Evolutionary conservation across 2,329 filamentous ascomycete species (phyloP).

Genomic region (Beauveria pseudobassiana): DNA sequence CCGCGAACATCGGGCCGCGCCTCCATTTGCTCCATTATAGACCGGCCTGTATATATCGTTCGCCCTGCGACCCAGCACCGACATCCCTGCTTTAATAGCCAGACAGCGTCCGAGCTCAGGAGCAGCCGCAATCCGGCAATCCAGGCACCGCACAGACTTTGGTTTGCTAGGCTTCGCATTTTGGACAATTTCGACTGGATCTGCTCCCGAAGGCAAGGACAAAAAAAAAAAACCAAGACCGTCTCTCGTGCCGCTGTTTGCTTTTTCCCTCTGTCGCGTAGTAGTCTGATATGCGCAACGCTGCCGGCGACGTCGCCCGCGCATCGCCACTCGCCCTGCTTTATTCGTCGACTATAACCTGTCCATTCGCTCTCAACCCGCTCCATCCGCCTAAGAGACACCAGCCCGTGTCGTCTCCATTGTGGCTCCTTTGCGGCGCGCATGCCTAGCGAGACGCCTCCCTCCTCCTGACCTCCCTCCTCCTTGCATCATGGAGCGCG

Average conservation of each 20-base stretch:
- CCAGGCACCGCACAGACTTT: not conserved
- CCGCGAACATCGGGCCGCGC: not conserved
- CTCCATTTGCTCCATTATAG: not conserved
- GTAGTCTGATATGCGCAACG: not conserved
- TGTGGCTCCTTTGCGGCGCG: not conserved
- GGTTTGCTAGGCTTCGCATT: not conserved
- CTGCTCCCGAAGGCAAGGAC: no score
- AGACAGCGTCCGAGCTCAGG: not conserved
- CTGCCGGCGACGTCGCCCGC: not conserved
- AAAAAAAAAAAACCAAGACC: not conserved
- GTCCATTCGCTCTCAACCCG: not conserved
- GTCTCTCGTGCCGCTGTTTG: not conserved
- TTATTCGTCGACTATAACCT: not conserved
- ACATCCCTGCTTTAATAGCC: not conserved
- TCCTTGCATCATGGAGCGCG: conserved; percentile 6
- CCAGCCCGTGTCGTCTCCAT: not conserved
- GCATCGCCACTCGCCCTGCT: not conserved
- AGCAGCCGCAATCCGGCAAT: not conserved
- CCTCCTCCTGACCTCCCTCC: not conserved
- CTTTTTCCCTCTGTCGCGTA: not conserved
- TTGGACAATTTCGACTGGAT: not conserved
- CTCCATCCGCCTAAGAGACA: not conserved
- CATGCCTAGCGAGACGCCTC: not conserved
- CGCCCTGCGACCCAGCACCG: not conserved
- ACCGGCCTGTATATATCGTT: not conserved